phyloP scores from a whole-genome alignment of 768 basidiomycete species.

The Mycena floridula region DNA sequence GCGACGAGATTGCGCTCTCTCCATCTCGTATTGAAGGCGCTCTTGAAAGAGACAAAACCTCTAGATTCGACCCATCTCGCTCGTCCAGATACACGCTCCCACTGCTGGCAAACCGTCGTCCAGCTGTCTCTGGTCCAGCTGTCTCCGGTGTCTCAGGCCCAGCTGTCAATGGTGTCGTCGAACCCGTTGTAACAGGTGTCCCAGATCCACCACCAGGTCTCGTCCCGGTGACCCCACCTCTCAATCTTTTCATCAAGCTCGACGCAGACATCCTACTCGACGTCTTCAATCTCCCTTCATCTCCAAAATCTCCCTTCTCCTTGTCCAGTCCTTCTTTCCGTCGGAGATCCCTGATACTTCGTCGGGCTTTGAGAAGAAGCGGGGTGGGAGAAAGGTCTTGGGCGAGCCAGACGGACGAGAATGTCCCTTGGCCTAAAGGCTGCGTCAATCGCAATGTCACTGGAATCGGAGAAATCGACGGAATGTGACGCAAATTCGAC shows the following conservation, averaged over 20 bases:
- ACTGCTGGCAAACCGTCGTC: background rate
- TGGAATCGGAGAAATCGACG: conserved; percentile 9
- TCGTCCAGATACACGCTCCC: conserved; percentile 5
- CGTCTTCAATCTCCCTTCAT: conserved; percentile 1
- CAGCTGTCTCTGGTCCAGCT: background rate
- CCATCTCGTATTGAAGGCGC: too few species aligned
- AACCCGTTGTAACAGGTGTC: too few species aligned
- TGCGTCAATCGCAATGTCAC: conserved; percentile 44
- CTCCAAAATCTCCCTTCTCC: background rate
- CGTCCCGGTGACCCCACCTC: conserved; percentile 9
- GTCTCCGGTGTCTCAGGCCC: background rate
- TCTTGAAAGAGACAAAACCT: background rate
- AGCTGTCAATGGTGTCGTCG: background rate
- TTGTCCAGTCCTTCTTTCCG: conserved; percentile 10
- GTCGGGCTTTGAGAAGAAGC: conserved; percentile 34
- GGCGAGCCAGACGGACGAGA: conserved; percentile 73
- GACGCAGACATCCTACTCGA: conserved; percentile 5
- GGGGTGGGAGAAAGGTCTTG: conserved; percentile 42
- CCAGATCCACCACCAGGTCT: conserved; percentile 4
- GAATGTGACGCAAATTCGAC: too few species aligned
- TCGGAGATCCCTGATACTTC: conserved; percentile 33
- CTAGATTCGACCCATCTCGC: background rate
- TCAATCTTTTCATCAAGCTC: conserved; percentile 8
- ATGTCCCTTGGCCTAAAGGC: conserved; percentile 64
- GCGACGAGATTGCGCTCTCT: background rate